Percentiles rank a stretch among this genome's conserved stretches.
Conservation (phyloP, 2,329 filamentous ascomycete genomes). For the Cordyceps pruinosa region DNA sequence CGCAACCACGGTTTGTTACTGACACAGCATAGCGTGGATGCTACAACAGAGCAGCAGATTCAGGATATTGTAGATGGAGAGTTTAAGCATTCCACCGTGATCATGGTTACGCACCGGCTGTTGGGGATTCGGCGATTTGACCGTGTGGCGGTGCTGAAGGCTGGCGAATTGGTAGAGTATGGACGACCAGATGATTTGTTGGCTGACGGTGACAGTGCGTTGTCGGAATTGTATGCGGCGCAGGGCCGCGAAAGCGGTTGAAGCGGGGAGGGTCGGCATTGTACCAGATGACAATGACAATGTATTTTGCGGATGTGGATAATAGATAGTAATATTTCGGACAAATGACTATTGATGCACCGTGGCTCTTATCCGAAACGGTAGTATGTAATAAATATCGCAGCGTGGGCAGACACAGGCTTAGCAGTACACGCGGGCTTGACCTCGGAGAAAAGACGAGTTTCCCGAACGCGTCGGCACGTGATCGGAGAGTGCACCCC, state of each 20-base stretch:
- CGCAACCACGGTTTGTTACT: background rate
- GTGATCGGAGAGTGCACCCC: conserved; percentile 8
- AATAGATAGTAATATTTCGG: too few species aligned
- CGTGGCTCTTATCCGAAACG: too few species aligned
- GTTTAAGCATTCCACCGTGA: conserved; percentile 6
- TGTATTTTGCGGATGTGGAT: too few species aligned
- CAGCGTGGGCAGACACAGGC: background rate
- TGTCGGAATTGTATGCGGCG: background rate
- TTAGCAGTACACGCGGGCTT: background rate
- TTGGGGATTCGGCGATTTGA: background rate
- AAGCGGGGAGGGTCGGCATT: background rate
- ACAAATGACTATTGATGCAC: too few species aligned
- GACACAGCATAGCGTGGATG: conserved; percentile 1
- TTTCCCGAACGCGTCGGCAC: conserved; percentile 11
- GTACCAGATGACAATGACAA: too few species aligned
- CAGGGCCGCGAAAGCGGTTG: background rate
- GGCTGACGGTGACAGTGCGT: background rate
- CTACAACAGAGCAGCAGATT: conserved; percentile 1
- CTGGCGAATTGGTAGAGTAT: background rate
- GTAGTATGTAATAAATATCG: too few species aligned
- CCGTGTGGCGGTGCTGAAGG: background rate
- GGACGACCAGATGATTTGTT: background rate
- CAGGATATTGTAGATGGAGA: background rate
- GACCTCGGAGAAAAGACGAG: conserved; percentile 1
- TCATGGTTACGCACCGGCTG: conserved; percentile 10